Conservation (phyloP, 208 protist species). For the Crithidia mellificae region DNA sequence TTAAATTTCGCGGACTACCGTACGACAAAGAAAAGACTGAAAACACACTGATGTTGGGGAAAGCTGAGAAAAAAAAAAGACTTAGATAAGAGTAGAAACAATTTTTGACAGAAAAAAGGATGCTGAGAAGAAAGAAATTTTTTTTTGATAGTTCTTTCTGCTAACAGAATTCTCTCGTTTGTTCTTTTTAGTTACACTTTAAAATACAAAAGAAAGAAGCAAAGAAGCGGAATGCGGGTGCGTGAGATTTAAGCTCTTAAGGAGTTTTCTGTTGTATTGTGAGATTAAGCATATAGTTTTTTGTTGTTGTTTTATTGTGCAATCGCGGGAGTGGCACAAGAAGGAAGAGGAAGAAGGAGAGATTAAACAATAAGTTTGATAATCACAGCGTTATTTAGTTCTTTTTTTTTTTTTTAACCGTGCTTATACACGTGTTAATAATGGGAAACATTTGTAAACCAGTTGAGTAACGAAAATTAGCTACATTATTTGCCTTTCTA, state of each 20-base stretch:
- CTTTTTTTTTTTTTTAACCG: too few species aligned
- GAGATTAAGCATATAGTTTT: too few species aligned
- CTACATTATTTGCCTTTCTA: too few species aligned
- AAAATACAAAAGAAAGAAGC: conserved; percentile 1
- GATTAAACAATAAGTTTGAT: too few species aligned
- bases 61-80: conserved; percentile 9
- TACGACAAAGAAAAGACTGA: background rate
- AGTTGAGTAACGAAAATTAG: too few species aligned
- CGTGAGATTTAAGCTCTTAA: conserved; percentile 5
- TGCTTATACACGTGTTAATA: too few species aligned
- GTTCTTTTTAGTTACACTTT: conserved; percentile 1
- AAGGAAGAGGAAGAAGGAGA: background rate
- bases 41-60: conserved; percentile 6
- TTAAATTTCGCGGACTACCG: background rate
- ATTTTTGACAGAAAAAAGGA: conserved; percentile 2
- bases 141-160: background rate
- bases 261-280: too few species aligned
- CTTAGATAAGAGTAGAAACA: conserved; percentile 6
- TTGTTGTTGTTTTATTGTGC: background rate
- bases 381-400: too few species aligned
- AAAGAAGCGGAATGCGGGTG: conserved; percentile 6
- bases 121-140: conserved; percentile 1
- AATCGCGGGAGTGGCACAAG: background rate
- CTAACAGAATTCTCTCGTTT: conserved; percentile 3
- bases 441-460: too few species aligned